Evolutionary conservation across 768 basidiomycete species (phyloP).

Genomic region (Myochromella boudieri): DNA sequence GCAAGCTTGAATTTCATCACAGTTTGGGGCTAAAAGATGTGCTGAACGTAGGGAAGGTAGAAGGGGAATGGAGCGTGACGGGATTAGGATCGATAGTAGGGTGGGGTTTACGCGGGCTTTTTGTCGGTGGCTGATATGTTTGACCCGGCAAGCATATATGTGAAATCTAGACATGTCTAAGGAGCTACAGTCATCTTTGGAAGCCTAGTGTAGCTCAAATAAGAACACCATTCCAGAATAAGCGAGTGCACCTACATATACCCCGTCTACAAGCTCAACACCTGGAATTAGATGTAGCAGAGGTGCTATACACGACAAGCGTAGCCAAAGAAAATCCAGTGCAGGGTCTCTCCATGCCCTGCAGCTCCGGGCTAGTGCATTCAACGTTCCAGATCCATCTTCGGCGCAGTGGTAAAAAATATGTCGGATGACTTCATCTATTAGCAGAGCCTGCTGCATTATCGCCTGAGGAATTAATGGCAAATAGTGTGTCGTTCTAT

Average conservation of each 20-base stretch:
- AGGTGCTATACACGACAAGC: conserved; percentile 38
- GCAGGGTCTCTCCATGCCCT: conserved; percentile 49
- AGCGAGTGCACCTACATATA: conserved; percentile 29
- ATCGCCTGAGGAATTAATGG: neutral
- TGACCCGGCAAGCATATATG: conserved; percentile 36
- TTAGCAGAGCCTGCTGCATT: conserved; percentile 45
- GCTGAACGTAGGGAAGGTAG: conserved; percentile 29
- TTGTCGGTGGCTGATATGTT: conserved; percentile 32
- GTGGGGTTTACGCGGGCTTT: conserved; percentile 23
- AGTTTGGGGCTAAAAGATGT: conserved; percentile 27
- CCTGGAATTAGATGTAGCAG: conserved; percentile 39
- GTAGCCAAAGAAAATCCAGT: conserved; percentile 45
- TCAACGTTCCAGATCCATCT: conserved; percentile 28
- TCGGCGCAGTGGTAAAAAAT: conserved; percentile 36
- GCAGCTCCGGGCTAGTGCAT: conserved; percentile 39
- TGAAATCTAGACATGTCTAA: conserved; percentile 27
- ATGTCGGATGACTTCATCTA: conserved; percentile 49
- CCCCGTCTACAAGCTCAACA: conserved; percentile 23
- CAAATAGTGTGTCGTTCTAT: too few species aligned
- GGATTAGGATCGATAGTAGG: conserved; percentile 21
- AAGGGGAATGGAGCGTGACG: conserved; percentile 2
- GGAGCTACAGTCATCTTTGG: neutral
- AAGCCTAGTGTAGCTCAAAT: neutral
- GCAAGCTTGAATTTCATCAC: conserved; percentile 22
- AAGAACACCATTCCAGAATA: neutral